Base-by-base conservation (phyloP, 441 rosid genomes). In the Bruguiera hainesii region DNA sequence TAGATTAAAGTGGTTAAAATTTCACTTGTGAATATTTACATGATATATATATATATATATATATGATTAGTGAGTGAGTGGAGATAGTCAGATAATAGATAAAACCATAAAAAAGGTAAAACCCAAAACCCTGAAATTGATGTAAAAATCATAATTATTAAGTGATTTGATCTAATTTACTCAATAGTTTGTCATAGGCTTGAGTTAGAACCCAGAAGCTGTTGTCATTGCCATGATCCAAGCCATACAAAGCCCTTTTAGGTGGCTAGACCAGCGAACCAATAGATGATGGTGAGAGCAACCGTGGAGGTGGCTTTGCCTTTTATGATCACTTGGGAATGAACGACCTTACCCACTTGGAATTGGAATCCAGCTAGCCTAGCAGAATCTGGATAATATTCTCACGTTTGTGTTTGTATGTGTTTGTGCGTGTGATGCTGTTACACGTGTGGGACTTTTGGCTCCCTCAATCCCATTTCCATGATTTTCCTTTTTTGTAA, bases 281-380 rank as follows among this genome's bases (percentile, higher is more conserved):
- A 6, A 29, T 30, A 25, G 16, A 18, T 61, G 62, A 63, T 50
- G 58, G 66, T 21, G 61, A 64, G 68, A 70, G 64, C 61, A 61
- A 57, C 65, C 57, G 63, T 74, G 65, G 60, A 4, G 29, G 57
- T 60, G 66, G 65, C 21, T 74, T 67, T 39, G 68, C 73, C 28
- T 70, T 63, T 66, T 28, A 25, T 55, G 13, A 13, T 64, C 42
- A 39, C 0, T 15, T 50, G 60, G 59, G 64, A 11, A 23, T 29
- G 33, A 69, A 35, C 67, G 35, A 35, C 46, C 46, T 20, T 39
- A 19, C 42, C 59, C 70, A 60, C 18, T 61, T 21, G 21, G 35
- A 50, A 63, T 63, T 74, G 75, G 60, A 68, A 62, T 71, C 74
- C 76, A 78, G 42, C 42, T 37, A 7, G 76, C 79, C 76, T 46